phyloP scores from a whole-genome alignment of 1,284 basidiomycete genomes.

The Inonotus hispidus region DNA sequence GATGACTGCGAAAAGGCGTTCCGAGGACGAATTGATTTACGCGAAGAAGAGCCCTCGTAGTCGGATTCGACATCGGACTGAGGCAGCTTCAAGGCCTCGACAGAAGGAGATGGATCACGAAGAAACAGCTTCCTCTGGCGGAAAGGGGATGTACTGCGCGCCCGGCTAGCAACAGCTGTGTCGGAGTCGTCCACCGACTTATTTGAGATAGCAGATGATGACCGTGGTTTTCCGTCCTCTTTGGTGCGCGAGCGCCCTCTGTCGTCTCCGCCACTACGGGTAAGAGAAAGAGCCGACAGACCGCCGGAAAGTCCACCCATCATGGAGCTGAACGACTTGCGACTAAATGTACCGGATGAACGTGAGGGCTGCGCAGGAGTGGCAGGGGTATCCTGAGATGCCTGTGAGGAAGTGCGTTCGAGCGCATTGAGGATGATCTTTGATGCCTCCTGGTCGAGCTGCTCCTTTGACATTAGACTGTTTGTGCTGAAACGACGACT shows the following conservation, averaged over 20 bases:
- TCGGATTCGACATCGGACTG: conserved; percentile 67
- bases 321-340: conserved; percentile 63
- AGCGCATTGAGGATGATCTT: conserved; percentile 40
- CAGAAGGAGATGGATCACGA: conserved; percentile 65
- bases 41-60: conserved; percentile 36
- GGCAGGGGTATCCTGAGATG: conserved; percentile 20
- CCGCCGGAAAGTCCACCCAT: conserved; percentile 56
- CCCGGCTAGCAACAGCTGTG: conserved; percentile 34
- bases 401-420: conserved; percentile 42
- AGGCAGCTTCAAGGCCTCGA: conserved; percentile 63
- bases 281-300: conserved; percentile 53
- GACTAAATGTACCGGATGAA: conserved; percentile 46
- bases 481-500: conserved; percentile 17
- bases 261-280: conserved; percentile 41
- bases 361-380: conserved; percentile 24
- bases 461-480: conserved; percentile 24
- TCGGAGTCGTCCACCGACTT: conserved; percentile 29
- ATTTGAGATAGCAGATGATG: conserved; percentile 41
- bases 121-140: conserved; percentile 52
- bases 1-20: conserved; percentile 53
- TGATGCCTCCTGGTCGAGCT: conserved; percentile 38
- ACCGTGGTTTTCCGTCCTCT: conserved; percentile 40
- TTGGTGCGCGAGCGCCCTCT: conserved; percentile 23
- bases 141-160: conserved; percentile 71
- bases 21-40: conserved; percentile 40